These are phyloP conservation scores for Exophiala viscosa DNA, from an alignment of 2,329 filamentous ascomycete genomes.

Conservation along the genomic window DNA sequence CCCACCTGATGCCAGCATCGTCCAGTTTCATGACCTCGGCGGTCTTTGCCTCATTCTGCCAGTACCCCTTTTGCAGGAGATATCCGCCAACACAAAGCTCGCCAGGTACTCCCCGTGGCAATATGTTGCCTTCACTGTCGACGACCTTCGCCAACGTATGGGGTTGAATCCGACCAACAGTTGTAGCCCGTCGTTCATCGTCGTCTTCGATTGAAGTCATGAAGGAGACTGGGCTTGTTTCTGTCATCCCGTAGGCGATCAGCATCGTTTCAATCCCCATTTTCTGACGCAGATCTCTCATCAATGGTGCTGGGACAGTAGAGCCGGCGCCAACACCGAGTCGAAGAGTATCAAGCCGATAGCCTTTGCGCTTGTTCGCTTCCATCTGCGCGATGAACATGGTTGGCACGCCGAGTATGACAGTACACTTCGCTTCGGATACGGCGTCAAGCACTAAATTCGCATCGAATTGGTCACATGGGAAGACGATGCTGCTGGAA, in stretches of 20 bases:
- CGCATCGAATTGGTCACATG: conserved; percentile 81
- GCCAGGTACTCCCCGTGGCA: conserved; percentile 65
- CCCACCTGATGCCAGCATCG: conserved; percentile 62
- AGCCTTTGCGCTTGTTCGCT: conserved; percentile 9
- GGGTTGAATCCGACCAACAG: conserved; percentile 73
- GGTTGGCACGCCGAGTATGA: conserved; percentile 39
- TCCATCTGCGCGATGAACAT: conserved; percentile 23
- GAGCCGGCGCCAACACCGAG: conserved; percentile 88
- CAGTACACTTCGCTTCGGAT: conserved; percentile 12
- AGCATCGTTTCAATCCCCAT: conserved; percentile 80
- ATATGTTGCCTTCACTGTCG: conserved; percentile 59
- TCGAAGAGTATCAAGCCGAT: conserved; percentile 45
- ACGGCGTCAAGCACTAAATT: conserved; percentile 56
- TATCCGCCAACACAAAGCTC: conserved; percentile 83
- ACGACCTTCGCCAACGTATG: conserved; percentile 79
- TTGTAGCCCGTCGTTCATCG: conserved; percentile 64
- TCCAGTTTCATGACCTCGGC: conserved; percentile 56
- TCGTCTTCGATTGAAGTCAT: conserved; percentile 82
- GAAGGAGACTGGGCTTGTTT: conserved; percentile 66
- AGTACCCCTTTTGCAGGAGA: conserved; percentile 86
- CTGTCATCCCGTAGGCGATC: conserved; percentile 96
- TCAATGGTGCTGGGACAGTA: conserved; percentile 61
- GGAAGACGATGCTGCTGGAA: conserved; percentile 77
- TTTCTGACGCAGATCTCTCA: conserved; percentile 66
- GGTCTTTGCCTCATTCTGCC: conserved; percentile 65